Conservation (phyloP, 2,329 filamentous ascomycete genomes). For the Metarhizium humberi region DNA sequence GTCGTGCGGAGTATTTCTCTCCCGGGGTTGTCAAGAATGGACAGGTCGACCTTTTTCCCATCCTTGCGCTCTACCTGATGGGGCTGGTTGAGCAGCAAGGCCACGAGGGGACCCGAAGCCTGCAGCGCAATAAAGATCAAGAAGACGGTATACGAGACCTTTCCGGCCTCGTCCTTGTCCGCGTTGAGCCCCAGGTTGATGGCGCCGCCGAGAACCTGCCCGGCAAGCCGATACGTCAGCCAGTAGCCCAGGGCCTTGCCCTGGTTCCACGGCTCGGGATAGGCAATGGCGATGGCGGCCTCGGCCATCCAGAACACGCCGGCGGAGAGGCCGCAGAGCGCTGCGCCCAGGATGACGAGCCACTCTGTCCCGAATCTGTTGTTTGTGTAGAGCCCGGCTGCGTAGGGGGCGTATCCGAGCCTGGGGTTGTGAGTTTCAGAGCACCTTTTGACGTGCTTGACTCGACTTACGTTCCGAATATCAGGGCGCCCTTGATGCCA, state of each 20-base stretch:
- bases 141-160: conserved; percentile 61
- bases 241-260: conserved; percentile 59
- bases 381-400: conserved; percentile 62
- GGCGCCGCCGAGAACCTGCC: conserved; percentile 62
- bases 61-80: conserved; percentile 55
- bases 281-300: conserved; percentile 62
- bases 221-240: conserved; percentile 48
- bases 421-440: not conserved
- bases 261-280: conserved; percentile 60
- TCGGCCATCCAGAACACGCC: conserved; percentile 71
- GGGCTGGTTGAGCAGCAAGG: conserved; percentile 52
- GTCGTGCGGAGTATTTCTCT: not conserved
- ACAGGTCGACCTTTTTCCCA: conserved; percentile 50
- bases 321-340: conserved; percentile 59
- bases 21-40: conserved; percentile 40
- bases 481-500: conserved; percentile 60
- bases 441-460: not conserved
- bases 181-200: conserved; percentile 62
- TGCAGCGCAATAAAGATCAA: conserved; percentile 64
- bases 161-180: conserved; percentile 45
- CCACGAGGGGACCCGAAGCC: conserved; percentile 54
- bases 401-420: conserved; percentile 61
- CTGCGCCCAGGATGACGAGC: conserved; percentile 59
- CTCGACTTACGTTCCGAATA: conserved; percentile 53
- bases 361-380: conserved; percentile 61